Evolutionary conservation across 179 eudicot genomes (phyloP).

Genomic region (Spinacia oleracea): DNA sequence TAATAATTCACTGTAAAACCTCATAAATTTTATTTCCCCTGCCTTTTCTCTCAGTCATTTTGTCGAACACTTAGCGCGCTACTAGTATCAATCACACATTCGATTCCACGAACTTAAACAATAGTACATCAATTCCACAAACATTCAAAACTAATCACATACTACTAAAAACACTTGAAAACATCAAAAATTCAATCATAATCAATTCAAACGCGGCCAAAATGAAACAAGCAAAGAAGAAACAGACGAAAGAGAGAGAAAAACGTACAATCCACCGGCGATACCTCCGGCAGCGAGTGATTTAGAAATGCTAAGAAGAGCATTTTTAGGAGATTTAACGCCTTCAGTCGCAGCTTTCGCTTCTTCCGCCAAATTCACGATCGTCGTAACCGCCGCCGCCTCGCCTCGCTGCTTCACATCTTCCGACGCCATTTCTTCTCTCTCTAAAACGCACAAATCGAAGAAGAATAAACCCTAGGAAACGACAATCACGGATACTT

Average conservation of each 20-base stretch:
- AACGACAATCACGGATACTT: background rate
- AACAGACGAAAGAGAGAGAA: constrained; percentile 3
- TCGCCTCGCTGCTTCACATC: constrained; percentile 71
- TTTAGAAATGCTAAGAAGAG: constrained; percentile 57
- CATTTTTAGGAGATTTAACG: constrained; percentile 55
- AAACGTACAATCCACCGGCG: constrained; percentile 84
- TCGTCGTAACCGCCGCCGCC: constrained; percentile 51
- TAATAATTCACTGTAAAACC: background rate
- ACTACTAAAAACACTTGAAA: background rate
- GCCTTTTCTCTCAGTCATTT: background rate
- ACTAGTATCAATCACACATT: background rate
- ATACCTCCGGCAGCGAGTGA: constrained; percentile 91
- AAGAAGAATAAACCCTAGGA: constrained; percentile 14
- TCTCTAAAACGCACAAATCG: background rate
- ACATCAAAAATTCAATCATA: background rate
- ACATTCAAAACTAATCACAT: background rate
- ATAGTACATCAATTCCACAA: background rate
- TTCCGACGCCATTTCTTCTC: constrained; percentile 68
- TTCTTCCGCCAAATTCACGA: constrained; percentile 84
- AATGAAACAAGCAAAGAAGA: background rate
- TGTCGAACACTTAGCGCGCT: background rate
- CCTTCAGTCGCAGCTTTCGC: constrained; percentile 76
- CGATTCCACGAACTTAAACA: background rate
- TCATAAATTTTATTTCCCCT: background rate
- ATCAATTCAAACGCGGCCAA: background rate